Conservation (phyloP, 148 eudicot species). For the Polygonum maritimum region DNA sequence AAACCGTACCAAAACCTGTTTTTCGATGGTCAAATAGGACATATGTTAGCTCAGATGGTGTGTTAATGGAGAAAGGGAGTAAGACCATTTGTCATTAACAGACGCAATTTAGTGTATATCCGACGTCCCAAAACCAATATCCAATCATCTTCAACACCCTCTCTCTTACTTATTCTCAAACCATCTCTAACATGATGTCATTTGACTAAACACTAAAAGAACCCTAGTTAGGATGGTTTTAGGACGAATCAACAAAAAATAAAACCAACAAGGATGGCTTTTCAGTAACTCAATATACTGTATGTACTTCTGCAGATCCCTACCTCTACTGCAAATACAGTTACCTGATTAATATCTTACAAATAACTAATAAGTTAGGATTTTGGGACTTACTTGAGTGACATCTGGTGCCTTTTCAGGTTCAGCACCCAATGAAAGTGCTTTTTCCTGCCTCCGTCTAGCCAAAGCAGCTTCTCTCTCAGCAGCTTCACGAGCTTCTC, state of each 20-base stretch:
- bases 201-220: too few species aligned
- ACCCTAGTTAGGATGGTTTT: too few species aligned
- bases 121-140: too few species aligned
- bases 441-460: conserved; percentile 71
- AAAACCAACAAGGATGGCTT: too few species aligned
- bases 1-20: conserved; percentile 86
- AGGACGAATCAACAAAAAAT: background rate
- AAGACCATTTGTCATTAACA: too few species aligned
- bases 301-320: background rate
- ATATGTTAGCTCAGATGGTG: background rate
- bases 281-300: background rate
- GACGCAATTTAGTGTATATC: too few species aligned
- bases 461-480: conserved; percentile 90
- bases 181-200: too few species aligned
- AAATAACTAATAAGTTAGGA: background rate
- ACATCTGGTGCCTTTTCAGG: conserved; percentile 93
- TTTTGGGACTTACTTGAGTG: conserved; percentile 56
- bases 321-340: background rate
- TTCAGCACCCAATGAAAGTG: conserved; percentile 68
- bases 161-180: too few species aligned
- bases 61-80: background rate
- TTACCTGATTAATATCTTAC: background rate
- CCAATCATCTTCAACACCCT: too few species aligned
- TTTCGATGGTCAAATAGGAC: background rate
- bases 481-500: conserved; percentile 81